Evolutionary conservation across 345 rosid genomes (phyloP).

Genomic region (Citrus cavaleriei): DNA sequence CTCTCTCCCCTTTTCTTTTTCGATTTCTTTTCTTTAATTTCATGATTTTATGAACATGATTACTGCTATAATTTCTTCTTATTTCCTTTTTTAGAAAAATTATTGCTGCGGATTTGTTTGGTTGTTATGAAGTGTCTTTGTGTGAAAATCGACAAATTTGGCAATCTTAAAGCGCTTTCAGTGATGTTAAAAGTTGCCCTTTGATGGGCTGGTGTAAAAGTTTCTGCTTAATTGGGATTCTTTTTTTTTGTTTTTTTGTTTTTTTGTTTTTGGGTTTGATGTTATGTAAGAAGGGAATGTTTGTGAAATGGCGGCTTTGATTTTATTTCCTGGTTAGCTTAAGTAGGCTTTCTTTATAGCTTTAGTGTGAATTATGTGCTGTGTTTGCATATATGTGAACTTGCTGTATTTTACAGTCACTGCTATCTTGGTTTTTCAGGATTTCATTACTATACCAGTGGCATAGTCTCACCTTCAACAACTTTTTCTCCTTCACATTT

Average conservation of each 20-base stretch:
- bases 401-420: not conserved
- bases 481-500: constrained; percentile 56
- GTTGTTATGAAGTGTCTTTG: not conserved
- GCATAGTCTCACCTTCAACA: constrained; percentile 60
- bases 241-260: too few relatives aligned
- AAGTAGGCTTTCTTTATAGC: not conserved
- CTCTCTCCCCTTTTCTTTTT: not conserved
- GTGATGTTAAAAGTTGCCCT: not conserved
- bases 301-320: not conserved
- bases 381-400: not conserved
- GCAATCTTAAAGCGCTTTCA: not conserved
- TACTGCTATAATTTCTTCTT: not conserved
- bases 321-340: not conserved
- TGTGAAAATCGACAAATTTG: too few relatives aligned
- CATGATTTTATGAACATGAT: not conserved
- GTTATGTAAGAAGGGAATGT: too few relatives aligned
- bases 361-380: not conserved
- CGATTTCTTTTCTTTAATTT: too few relatives aligned
- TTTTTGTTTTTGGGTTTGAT: too few relatives aligned
- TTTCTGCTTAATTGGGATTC: too few relatives aligned
- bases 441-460: constrained; percentile 23
- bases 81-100: not conserved
- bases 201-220: too few relatives aligned
- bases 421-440: not conserved
- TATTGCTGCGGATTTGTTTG: not conserved